Evolutionary conservation across 441 rosid species (phyloP).

Genomic region (Pelargonium citronellum): DNA sequence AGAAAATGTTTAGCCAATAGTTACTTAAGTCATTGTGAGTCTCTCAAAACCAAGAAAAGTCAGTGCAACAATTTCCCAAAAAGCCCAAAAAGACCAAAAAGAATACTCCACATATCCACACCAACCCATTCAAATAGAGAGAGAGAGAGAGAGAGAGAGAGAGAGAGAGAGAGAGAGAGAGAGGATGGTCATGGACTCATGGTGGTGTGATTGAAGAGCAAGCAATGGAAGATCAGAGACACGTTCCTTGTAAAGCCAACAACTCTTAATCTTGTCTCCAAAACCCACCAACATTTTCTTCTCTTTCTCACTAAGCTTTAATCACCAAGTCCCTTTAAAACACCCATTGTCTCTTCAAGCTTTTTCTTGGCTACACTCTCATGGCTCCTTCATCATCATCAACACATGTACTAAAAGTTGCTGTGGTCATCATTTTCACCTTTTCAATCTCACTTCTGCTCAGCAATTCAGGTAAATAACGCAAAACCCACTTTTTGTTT

Average conservation of each 20-base stretch:
- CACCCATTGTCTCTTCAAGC: not conserved
- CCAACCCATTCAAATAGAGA: not conserved
- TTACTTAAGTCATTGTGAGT: not conserved
- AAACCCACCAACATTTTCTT: not conserved
- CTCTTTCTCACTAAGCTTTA: not conserved
- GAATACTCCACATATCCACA: not conserved
- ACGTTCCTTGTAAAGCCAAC: conserved; percentile 4
- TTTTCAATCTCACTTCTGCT: no score
- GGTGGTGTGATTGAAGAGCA: conserved; percentile 6
- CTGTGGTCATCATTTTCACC: no score
- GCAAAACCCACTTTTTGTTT: no score
- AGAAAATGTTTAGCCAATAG: not conserved
- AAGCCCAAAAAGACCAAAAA: conserved; percentile 8
- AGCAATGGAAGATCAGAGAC: not conserved
- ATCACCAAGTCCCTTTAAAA: not conserved
- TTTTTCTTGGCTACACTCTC: not conserved
- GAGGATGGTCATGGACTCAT: not conserved
- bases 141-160: no score
- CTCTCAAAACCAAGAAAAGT: conserved; percentile 10
- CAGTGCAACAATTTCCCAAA: conserved; percentile 10
- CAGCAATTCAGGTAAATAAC: no score
- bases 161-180: not conserved
- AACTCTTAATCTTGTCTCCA: conserved; percentile 9
- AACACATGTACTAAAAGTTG: not conserved
- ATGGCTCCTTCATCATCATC: not conserved